Percentiles rank a stretch among this genome's conserved stretches.
Conservation (phyloP, 1,284 basidiomycete species). For the Cryptococcus sp. region DNA sequence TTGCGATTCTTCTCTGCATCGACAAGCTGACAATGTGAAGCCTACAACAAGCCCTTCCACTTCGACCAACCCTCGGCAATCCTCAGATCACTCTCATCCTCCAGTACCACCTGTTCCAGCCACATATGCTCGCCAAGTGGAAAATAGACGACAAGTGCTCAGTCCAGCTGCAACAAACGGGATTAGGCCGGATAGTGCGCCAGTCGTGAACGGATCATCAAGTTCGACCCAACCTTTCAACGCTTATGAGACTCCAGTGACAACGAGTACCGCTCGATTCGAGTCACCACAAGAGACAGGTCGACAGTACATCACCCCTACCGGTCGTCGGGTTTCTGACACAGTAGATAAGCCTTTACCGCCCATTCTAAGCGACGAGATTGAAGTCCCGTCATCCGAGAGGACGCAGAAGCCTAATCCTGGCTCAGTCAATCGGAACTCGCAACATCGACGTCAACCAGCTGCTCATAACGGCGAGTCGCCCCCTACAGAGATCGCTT, state of each 20-base stretch:
- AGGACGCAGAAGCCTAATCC: neutral
- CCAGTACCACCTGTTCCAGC: constrained; percentile 11
- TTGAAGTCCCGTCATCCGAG: neutral
- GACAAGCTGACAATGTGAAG: neutral
- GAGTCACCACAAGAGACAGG: neutral
- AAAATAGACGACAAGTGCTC: too few species aligned
- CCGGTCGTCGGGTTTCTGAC: neutral
- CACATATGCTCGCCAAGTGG: neutral
- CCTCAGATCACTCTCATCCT: constrained; percentile 5
- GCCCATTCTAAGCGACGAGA: neutral
- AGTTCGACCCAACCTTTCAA: too few species aligned
- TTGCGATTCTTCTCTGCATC: constrained; percentile 2
- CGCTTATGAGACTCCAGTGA: neutral
- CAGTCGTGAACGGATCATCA: too few species aligned
- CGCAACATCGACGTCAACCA: constrained; percentile 26
- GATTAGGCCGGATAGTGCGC: too few species aligned
- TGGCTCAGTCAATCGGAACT: constrained; percentile 1
- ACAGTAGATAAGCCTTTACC: constrained; percentile 6
- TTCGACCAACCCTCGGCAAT: constrained; percentile 4
- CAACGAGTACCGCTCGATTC: neutral
- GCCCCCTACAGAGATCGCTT: neutral
- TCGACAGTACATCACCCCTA: constrained; percentile 1
- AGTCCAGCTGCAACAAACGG: too few species aligned
- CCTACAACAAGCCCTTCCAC: neutral
- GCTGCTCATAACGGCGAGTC: constrained; percentile 9